phyloP scores from a whole-genome alignment of 2,329 filamentous ascomycete species.

The Aspergillus pseudotamarii region DNA sequence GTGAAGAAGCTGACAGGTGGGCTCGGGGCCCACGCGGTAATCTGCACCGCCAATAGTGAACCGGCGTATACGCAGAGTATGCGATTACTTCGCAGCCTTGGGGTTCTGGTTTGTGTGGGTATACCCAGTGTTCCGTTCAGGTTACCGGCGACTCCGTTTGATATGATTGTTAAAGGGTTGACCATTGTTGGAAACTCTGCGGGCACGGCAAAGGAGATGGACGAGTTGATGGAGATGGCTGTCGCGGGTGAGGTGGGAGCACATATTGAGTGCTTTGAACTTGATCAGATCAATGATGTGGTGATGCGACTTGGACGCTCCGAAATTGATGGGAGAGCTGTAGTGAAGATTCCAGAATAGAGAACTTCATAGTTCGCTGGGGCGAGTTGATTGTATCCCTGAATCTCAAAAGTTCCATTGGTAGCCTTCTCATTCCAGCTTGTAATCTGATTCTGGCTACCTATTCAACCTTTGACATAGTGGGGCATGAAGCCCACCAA shows the following conservation, averaged over 20 bases:
- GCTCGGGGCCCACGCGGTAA: conserved; percentile 50
- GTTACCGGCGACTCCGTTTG: conserved; percentile 50
- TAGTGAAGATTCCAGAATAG: conserved; percentile 36
- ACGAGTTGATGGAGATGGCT: conserved; percentile 49
- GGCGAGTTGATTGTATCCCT: background rate
- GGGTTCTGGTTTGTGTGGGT: conserved; percentile 52
- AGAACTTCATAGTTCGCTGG: background rate
- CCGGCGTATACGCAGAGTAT: conserved; percentile 49
- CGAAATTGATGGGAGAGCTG: conserved; percentile 42
- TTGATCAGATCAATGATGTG: conserved; percentile 39
- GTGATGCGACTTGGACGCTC: conserved; percentile 38
- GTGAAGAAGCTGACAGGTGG: conserved; percentile 45
- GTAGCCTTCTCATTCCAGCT: background rate
- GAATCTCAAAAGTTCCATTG: background rate
- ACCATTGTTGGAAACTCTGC: conserved; percentile 52
- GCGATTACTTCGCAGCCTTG: conserved; percentile 47
- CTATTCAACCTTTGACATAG: background rate
- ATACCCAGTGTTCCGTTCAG: conserved; percentile 48
- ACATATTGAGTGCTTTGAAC: conserved; percentile 39
- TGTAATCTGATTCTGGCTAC: background rate
- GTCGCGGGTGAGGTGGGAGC: conserved; percentile 45
- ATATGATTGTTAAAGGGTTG: conserved; percentile 51
- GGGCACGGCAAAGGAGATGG: conserved; percentile 49
- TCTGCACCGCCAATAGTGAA: conserved; percentile 51
- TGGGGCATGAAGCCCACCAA: background rate